Percentiles rank a stretch among this genome's conserved stretches.
Evolutionary conservation across 1,139 yeast species (phyloP).

Genomic region (Suhomyces bribrorum): DNA sequence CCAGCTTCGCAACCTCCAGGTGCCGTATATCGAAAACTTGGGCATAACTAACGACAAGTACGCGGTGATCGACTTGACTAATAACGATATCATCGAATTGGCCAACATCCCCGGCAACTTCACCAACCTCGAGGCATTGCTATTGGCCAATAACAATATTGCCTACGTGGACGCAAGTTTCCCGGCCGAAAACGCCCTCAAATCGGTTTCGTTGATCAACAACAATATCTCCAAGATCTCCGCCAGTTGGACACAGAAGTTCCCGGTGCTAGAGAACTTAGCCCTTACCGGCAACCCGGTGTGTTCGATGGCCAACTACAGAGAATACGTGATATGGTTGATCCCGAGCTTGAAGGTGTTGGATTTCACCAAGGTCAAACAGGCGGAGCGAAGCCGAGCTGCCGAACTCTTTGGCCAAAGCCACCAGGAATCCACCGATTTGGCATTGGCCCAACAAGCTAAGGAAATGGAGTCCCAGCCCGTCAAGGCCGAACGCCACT

Average conservation of each 20-base stretch:
- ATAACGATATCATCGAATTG: slow-evolving; percentile 60
- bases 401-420: slow-evolving; percentile 45
- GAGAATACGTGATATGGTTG: slow-evolving; percentile 60
- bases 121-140: slow-evolving; percentile 45
- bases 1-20: slow-evolving; percentile 35
- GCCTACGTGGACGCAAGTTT: slow-evolving; percentile 28
- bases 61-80: slow-evolving; percentile 65
- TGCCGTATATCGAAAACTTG: slow-evolving; percentile 40
- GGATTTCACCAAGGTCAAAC: slow-evolving; percentile 66
- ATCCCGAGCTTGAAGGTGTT: slow-evolving; percentile 63
- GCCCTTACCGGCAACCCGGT: slow-evolving; percentile 66
- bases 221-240: slow-evolving; percentile 50
- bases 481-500: slow-evolving; percentile 11
- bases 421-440: slow-evolving; percentile 16
- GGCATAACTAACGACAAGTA: slow-evolving; percentile 35
- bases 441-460: slow-evolving; percentile 16
- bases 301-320: slow-evolving; percentile 52
- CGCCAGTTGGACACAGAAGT: slow-evolving; percentile 18
- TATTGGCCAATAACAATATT: slow-evolving; percentile 63
- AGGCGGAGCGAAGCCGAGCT: slow-evolving; percentile 52
- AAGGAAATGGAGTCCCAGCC: slow-evolving; percentile 5
- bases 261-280: slow-evolving; percentile 47
- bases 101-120: slow-evolving; percentile 51
- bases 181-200: slow-evolving; percentile 35
- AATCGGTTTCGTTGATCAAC: slow-evolving; percentile 51